Evolutionary conservation across 2,329 filamentous ascomycete species (phyloP), one percentile per base, ranked within the genome.

Genomic region (Hypoxylon sp.): DNA sequence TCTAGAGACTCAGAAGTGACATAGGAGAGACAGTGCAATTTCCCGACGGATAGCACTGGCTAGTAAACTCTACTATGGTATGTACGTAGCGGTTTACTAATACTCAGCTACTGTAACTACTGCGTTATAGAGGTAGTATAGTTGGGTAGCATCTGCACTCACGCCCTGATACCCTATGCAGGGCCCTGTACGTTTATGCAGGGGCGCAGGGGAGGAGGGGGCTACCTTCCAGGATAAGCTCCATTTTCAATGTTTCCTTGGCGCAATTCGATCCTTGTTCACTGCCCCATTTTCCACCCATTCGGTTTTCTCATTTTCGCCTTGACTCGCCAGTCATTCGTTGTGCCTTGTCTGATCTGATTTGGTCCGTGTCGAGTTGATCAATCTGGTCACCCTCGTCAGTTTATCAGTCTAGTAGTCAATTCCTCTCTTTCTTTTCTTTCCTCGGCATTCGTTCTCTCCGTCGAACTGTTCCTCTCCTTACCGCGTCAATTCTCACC

Each of bases 281-380:
- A 8, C 12, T 41, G 37, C 37, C 37, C 37, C 37, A n/a, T 9
- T 41, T 41, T 68, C 69, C 69, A 70, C 63, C 47, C 47, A 47
- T 52, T 71, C 69, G 69, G 67, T 63, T 69, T 68, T 63, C 61
- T 55, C 57, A 61, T 65, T 68, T 62, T 67, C 45, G 59, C 56
- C 51, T 65, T 41, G 57, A 63, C 54, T 57, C 25, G 30, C 58
- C 47, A 58, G 14, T 61, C 55, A 53, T 48, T 62, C 63, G 56
- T 58, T 53, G 57, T 46, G 62, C 50, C 50, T 63, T 46, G 60
- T 61, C 50, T 54, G 29, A 37, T 47, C 32, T 57, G 16, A 39
- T 37, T 34, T 68, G 58, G 56, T 68, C 61, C 54, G 59, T 66
- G 47, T 66, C 43, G 50, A 68, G 50, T 29, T 47, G 45, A 48